phyloP scores from a whole-genome alignment of 1,139 yeast species.

The Suhomyces choctaworum region DNA sequence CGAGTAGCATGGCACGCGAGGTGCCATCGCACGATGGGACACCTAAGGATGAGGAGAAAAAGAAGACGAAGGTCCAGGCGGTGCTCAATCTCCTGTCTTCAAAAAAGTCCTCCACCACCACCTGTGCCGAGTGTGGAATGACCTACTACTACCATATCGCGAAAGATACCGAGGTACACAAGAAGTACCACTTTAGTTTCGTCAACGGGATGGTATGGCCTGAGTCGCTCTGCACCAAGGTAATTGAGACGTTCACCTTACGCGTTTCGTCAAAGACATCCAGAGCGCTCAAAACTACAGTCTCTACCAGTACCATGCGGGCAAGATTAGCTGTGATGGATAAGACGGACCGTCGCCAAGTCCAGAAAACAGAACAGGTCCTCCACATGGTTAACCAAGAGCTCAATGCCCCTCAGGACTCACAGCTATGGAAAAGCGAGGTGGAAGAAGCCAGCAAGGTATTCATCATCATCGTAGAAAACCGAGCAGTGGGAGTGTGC shows the following conservation, averaged over 20 bases:
- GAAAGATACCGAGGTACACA: constrained; percentile 50
- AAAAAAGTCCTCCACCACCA: constrained; percentile 18
- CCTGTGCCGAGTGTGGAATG: constrained; percentile 63
- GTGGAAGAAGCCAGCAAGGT: constrained; percentile 37
- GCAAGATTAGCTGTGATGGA: constrained; percentile 15
- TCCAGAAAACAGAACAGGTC: constrained; percentile 27
- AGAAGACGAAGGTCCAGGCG: constrained; percentile 15
- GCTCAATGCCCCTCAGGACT: constrained; percentile 58
- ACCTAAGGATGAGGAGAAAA: no score
- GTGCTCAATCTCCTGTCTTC: constrained; percentile 12
- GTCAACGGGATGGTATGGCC: constrained; percentile 51
- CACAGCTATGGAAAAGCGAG: constrained; percentile 45
- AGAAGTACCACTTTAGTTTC: constrained; percentile 47
- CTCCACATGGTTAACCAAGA: constrained; percentile 58
- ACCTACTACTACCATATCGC: constrained; percentile 48
- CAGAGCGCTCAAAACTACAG: constrained; percentile 5
- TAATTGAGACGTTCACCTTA: constrained; percentile 32
- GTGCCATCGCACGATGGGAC: no score
- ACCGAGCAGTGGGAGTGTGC: constrained; percentile 54
- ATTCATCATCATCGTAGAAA: constrained; percentile 42
- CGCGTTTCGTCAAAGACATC: constrained; percentile 1
- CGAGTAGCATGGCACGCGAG: no score
- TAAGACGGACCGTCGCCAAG: constrained; percentile 16
- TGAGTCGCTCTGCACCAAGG: constrained; percentile 23
- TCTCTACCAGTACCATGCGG: constrained; percentile 11